Evolutionary conservation across 1,284 basidiomycete species (phyloP), one percentile per base, ranked within the genome.

Genomic region (Coniferiporia weirii): DNA sequence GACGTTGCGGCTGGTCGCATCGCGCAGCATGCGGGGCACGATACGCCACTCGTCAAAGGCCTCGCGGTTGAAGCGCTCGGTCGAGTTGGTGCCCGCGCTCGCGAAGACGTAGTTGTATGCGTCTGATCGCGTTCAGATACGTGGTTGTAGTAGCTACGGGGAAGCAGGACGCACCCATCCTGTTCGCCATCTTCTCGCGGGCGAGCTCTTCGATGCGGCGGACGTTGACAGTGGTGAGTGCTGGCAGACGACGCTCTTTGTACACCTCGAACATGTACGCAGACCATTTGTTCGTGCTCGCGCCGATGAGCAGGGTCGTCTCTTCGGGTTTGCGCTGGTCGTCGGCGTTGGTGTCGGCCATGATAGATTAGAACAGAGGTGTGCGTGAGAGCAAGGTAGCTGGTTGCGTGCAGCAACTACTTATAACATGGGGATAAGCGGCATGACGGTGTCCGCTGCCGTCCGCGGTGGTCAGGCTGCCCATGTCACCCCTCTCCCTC

Each of bases 11-110:
- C 71, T 67, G 1, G 83, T 84, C 0, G 81, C 84, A 64, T 91
- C 76, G n/a, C 83, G 81, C 48, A 93, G 78, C 87, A 93, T 87
- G 4, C 87, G 82, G 1, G 91, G 91, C 17, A 89, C 75, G 65
- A 90, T 83, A 46, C 77, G 79, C 74, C 79, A 89, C 63, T 76
- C 79, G 44, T 80, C 73, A 57, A 90, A 78, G 1, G 79, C 83
- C 34, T 69, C 72, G 32, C 74, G 72, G 63, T 89, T 90, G 57
- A 78, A 79, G 36, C 68, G 73, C 65, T 81, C 76, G 4, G 88
- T 90, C 13, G 75, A 71, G 59, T 73, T 72, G 5, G 78, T 79
- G 0, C 87, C 87, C 3, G 87, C 87, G 61, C 78, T 81, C 45
- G 83, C 84, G 56, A 76, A 76, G 4, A 83, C 80, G 63, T 87